Conservation (phyloP, 2,329 filamentous ascomycete species). For the Fusarium beomiforme region DNA sequence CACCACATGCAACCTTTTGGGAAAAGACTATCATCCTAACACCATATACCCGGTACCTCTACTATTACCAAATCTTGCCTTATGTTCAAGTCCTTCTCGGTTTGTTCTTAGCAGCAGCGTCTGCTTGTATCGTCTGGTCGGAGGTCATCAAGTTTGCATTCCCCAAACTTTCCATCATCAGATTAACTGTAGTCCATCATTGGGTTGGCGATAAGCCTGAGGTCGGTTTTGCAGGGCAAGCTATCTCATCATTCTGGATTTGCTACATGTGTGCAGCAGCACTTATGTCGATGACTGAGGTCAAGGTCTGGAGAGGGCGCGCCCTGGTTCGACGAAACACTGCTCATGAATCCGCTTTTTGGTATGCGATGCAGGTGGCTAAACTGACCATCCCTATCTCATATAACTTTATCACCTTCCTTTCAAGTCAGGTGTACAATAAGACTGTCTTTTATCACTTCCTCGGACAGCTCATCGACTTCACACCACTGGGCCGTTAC, state of each 20-base stretch:
- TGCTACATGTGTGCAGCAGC: slow-evolving; percentile 96
- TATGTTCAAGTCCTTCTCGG: slow-evolving; percentile 72
- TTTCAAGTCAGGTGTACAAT: slow-evolving; percentile 76
- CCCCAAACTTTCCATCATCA: slow-evolving; percentile 77
- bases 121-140: slow-evolving; percentile 88
- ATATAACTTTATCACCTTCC: slow-evolving; percentile 96
- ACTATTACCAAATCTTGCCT: slow-evolving; percentile 80
- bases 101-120: slow-evolving; percentile 76
- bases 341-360: slow-evolving; percentile 91
- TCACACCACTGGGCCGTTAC: slow-evolving; percentile 82
- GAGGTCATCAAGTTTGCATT: slow-evolving; percentile 88
- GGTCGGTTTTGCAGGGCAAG: slow-evolving; percentile 86
- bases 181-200: slow-evolving; percentile 77
- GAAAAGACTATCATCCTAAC: slow-evolving; percentile 72
- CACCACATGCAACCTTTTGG: slow-evolving; percentile 64
- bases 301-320: slow-evolving; percentile 97
- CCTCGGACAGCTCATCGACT: slow-evolving; percentile 82
- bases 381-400: slow-evolving; percentile 91
- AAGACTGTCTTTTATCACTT: slow-evolving; percentile 89
- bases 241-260: slow-evolving; percentile 87
- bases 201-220: slow-evolving; percentile 75
- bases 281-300: slow-evolving; percentile 86
- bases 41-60: slow-evolving; percentile 82
- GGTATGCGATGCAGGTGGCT: slow-evolving; percentile 94
- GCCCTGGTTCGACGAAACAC: slow-evolving; percentile 92